Base-by-base conservation (phyloP, 2,329 filamentous ascomycete species). In the Ceratocystis ficicola region DNA sequence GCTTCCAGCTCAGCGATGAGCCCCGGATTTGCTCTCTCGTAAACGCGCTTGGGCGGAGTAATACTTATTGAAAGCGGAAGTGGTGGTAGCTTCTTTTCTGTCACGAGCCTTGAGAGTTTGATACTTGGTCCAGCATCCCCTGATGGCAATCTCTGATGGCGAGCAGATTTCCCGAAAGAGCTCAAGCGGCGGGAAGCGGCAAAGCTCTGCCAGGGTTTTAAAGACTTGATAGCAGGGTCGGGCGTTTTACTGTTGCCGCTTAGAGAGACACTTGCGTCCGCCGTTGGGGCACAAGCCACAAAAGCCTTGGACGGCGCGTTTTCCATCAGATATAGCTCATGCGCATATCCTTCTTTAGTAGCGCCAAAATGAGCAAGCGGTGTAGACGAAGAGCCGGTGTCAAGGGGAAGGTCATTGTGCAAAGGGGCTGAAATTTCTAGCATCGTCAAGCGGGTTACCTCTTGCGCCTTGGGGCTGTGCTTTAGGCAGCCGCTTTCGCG, bases 391-490 rank as follows among this genome's bases (percentile, higher is more conserved):
- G 62, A 57, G 6, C 48, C 44, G 5, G 32, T 57, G 6, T 52
- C 62, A 17, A 46, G 28, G 17, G 65, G 44, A n/a, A 55, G 60
- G 20, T 63, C 64, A 17, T 72, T 70, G 44, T 73, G 71, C 6
- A 77, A 68, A 0, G 78, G 78, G 17, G 75, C 72, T 6, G 78
- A 78, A 48, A 81, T 79, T 52, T 77, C 73, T 22, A 78, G 72
- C 44, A 73, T 73, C n/a, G 6, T 57, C 20, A 57, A 28, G 17
- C 50, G 52, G 62, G 32, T n/a, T 74, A 72, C 55, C 77, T 74
- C 20, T 72, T 70, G 67, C 73, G 72, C 3, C 74, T 63, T 75
- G 72, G 32, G 4, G 8, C 44, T 41, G 25, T 28, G 30, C 10
- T 59, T 30, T 44, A 44, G 48, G n/a, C 32, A 55, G 20, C 36